Evolutionary conservation across 2,329 filamentous ascomycete genomes (phyloP).

Genomic region (Phyllosticta paracitricarpa): DNA sequence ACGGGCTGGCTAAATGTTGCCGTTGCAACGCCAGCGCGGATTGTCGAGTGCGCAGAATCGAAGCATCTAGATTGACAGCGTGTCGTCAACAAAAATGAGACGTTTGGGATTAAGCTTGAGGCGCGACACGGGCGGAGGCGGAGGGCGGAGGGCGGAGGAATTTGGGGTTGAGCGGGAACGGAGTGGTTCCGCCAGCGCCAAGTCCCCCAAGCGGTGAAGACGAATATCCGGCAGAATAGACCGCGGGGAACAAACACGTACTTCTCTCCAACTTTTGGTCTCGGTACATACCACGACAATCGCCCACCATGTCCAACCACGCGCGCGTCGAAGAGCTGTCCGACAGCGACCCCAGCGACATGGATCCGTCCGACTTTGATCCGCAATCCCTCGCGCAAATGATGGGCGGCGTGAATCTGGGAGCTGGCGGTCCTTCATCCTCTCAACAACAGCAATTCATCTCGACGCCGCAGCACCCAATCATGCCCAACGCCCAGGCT

Average conservation of each 20-base stretch:
- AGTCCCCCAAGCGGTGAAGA: not conserved
- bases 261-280: not conserved
- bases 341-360: conserved; percentile 58
- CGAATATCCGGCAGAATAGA: not conserved
- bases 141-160: not conserved
- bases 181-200: not conserved
- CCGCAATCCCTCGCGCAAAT: conserved; percentile 53
- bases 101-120: not conserved
- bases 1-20: not conserved
- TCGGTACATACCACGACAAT: not conserved
- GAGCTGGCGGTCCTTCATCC: conserved; percentile 12
- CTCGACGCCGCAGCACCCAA: conserved; percentile 18
- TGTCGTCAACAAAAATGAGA: not conserved
- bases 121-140: not conserved
- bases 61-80: not conserved
- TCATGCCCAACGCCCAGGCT: conserved; percentile 20
- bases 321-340: conserved; percentile 87
- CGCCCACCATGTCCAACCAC: conserved; percentile 58
- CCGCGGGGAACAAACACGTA: not conserved
- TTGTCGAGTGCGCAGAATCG: not conserved
- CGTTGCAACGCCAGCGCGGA: not conserved
- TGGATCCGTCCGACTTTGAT: conserved; percentile 79
- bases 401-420: conserved; percentile 23
- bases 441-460: conserved; percentile 16
- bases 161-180: not conserved